A percentile compares a stretch with the other conserved stretches of the same genome.
phyloP scores from a whole-genome alignment of 257 asterid genomes.

The Ophiorrhiza pumila region DNA sequence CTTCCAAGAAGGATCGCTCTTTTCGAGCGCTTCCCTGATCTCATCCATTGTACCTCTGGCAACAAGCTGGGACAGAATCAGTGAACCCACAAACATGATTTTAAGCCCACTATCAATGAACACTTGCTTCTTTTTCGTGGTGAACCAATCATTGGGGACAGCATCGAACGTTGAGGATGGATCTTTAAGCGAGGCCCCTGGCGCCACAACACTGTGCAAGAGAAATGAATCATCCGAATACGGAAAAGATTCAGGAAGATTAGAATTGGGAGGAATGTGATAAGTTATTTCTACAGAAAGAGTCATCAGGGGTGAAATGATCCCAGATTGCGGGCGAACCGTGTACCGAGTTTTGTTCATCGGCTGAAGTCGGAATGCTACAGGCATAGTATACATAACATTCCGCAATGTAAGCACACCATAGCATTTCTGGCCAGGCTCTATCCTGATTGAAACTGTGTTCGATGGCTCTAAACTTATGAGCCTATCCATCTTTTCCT shows the following conservation, averaged over 20 bases:
- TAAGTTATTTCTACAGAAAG: slow-evolving; percentile 53
- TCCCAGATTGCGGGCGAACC: slow-evolving; percentile 61
- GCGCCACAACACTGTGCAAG: slow-evolving; percentile 72
- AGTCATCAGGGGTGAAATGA: slow-evolving; percentile 56
- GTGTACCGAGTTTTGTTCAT: slow-evolving; percentile 44
- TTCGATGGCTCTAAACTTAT: slow-evolving; percentile 71
- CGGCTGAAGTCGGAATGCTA: slow-evolving; percentile 68
- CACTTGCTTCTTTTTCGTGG: slow-evolving; percentile 75
- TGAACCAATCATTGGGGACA: slow-evolving; percentile 73
- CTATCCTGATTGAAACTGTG: slow-evolving; percentile 50
- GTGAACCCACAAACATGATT: slow-evolving; percentile 66
- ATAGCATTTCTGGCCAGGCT: slow-evolving; percentile 48
- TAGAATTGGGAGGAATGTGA: slow-evolving; percentile 33
- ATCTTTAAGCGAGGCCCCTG: slow-evolving; percentile 56
- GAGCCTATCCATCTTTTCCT: slow-evolving; percentile 57
- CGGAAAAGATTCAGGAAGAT: slow-evolving; percentile 49
- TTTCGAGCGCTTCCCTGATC: slow-evolving; percentile 61
- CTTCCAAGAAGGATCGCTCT: slow-evolving; percentile 49
- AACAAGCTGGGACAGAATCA: slow-evolving; percentile 41
- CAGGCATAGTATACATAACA: slow-evolving; percentile 89
- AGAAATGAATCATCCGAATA: slow-evolving; percentile 55
- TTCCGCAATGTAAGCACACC: slow-evolving; percentile 56
- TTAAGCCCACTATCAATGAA: slow-evolving; percentile 68
- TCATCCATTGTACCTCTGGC: slow-evolving; percentile 61
- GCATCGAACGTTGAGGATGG: slow-evolving; percentile 35